Conservation (phyloP, 2,329 filamentous ascomycete species). For the Calycina herbarum region DNA sequence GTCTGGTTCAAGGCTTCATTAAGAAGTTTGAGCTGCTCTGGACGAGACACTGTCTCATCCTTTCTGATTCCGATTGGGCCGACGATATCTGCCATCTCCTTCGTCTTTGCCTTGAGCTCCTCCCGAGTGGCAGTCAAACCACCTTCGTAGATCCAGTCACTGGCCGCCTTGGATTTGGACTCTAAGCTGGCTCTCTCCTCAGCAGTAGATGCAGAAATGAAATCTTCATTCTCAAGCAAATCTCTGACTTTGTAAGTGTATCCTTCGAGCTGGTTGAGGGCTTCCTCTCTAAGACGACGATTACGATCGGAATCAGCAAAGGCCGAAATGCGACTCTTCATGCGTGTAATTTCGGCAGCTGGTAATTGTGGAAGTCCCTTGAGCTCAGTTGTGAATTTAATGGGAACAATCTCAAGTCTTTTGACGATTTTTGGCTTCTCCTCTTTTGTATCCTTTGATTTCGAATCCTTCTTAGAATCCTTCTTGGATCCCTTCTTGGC, state of each 20-base stretch:
- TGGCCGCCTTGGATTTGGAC: slow-evolving; percentile 64
- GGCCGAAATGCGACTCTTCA: slow-evolving; percentile 67
- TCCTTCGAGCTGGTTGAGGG: slow-evolving; percentile 87
- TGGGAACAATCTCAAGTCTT: slow-evolving; percentile 35
- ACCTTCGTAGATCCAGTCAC: slow-evolving; percentile 90
- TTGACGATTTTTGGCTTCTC: slow-evolving; percentile 31
- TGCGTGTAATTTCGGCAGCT: slow-evolving; percentile 32
- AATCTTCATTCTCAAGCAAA: slow-evolving; percentile 74
- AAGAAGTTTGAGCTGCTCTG: slow-evolving; percentile 65
- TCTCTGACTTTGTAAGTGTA: slow-evolving; percentile 90
- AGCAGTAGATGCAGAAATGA: slow-evolving; percentile 69
- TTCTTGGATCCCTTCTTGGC: slow-evolving; percentile 17
- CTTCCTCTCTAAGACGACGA: slow-evolving; percentile 76
- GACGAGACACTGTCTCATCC: slow-evolving; percentile 70
- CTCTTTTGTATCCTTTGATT: slow-evolving; percentile 20
- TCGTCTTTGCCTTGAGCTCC: slow-evolving; percentile 73
- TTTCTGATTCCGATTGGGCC: slow-evolving; percentile 74
- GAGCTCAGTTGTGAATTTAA: slow-evolving; percentile 33
- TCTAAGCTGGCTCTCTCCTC: slow-evolving; percentile 67
- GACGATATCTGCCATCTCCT: slow-evolving; percentile 75
- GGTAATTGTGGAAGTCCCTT: slow-evolving; percentile 35
- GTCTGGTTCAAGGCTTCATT: slow-evolving; percentile 72
- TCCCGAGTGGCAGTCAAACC: slow-evolving; percentile 74
- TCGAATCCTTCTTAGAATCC: slow-evolving; percentile 19
- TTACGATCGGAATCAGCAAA: slow-evolving; percentile 85